Evolutionary conservation across 352 stramenopile genomes (phyloP).

Genomic region (Pythium angustatum): DNA sequence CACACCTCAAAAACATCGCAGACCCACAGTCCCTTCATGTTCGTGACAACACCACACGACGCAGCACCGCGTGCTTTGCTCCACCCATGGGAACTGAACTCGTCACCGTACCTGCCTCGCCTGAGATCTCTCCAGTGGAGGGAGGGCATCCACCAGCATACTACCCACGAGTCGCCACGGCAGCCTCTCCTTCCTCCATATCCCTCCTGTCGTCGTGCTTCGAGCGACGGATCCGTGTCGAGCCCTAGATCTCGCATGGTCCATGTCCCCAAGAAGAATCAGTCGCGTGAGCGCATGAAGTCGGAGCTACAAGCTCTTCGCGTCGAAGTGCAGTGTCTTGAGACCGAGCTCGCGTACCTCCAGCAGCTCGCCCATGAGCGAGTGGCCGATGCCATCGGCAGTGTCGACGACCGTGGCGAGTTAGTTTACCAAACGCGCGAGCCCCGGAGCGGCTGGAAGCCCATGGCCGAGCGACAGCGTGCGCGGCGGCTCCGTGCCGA

Average conservation of each 20-base stretch:
- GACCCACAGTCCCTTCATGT: no score
- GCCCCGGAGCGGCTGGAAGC: neutral
- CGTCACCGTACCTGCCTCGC: neutral
- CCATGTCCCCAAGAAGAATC: slow-evolving; percentile 18
- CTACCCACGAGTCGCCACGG: no score
- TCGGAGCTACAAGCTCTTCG: slow-evolving; percentile 5
- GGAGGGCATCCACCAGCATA: no score
- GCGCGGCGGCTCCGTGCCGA: slow-evolving; percentile 3
- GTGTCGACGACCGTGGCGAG: neutral
- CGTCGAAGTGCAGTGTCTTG: neutral
- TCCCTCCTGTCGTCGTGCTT: no score
- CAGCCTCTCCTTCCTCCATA: no score
- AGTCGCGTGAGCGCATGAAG: slow-evolving; percentile 21
- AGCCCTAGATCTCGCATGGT: no score
- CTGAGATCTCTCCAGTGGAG: no score
- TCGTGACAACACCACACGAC: no score
- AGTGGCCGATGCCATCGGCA: neutral
- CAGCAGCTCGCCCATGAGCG: slow-evolving; percentile 6
- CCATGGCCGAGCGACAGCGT: slow-evolving; percentile 15
- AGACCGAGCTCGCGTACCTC: slow-evolving; percentile 10
- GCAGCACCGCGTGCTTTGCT: no score
- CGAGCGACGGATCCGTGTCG: no score
- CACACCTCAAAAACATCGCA: no score
- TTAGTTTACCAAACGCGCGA: neutral
- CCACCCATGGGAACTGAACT: no score